Base-by-base conservation (phyloP, 495 filamentous ascomycete species). In the Penicillium arizonense region DNA sequence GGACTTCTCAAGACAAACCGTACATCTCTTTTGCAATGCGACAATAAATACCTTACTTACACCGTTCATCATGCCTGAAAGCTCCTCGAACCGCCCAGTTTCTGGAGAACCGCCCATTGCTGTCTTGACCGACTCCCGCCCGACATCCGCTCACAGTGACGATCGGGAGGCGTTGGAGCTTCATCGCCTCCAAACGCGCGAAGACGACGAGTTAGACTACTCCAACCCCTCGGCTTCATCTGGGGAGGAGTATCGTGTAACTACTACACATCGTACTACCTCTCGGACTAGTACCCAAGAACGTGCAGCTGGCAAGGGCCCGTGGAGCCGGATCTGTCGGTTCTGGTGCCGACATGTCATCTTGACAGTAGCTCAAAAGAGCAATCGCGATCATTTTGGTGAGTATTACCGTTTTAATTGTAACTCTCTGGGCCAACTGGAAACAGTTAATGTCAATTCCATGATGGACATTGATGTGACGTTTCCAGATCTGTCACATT, bases 301-400 rank as follows among this genome's bases (percentile, higher is more conserved):
- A 24, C 55, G 45, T 13, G 52, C 55, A 23, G 41, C 53, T 52
- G 56, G 67, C 18, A 65, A 61, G 26, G 65, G 61, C 14, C 28
- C 58, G 8, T 58, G 67, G 58, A 54, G 59, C 14, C 30, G 45
- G 1, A 32, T 74, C 8, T 54, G 62, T 47, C 61, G 65, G 7
- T 70, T 73, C 44, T 77, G 75, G 75, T 64, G 57, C 9, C 63
- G 67, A 9, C 43, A 77, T 64, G 68, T 77, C n/a, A 68, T 60
- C 9, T 36, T 76, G 56, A 71, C 63, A 0, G 72, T 77, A 21
- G 56, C 69, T 11, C 70, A 74, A 38, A 76, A 75, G 56, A 70
- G 57, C 30, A 77, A 77, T 56, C 67, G 75, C 2, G 75, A 77
- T 62, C 64, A 77, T 55, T 69, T 73, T 52, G 75, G 75, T 77